Evolutionary conservation across 176 grass and related monocot species (phyloP).

Genomic region (Paspalum vaginatum): DNA sequence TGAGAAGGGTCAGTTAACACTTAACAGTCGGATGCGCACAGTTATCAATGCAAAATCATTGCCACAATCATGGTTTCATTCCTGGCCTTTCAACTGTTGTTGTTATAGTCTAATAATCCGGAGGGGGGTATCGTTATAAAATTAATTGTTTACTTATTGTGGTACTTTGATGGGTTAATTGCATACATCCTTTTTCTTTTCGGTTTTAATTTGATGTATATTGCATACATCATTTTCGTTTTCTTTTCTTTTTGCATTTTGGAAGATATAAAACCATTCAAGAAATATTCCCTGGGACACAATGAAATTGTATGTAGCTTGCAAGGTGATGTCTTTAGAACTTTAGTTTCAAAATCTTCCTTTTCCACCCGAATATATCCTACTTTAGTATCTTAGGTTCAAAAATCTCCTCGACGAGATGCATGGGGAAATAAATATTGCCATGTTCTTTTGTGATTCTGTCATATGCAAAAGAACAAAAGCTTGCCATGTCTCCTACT

Average conservation of each 20-base stretch:
- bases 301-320: constrained; percentile 16
- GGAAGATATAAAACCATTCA: constrained; percentile 1
- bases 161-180: constrained; percentile 33
- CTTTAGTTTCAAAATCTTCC: constrained; percentile 33
- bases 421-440: constrained; percentile 38
- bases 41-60: constrained; percentile 49
- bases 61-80: constrained; percentile 42
- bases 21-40: constrained; percentile 45
- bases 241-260: background rate
- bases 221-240: background rate
- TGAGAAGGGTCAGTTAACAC: constrained; percentile 42
- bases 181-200: constrained; percentile 1
- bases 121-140: constrained; percentile 19
- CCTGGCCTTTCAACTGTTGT: background rate
- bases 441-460: constrained; percentile 39
- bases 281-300: constrained; percentile 14
- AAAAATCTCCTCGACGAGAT: constrained; percentile 29
- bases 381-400: constrained; percentile 36
- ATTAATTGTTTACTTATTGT: constrained; percentile 34
- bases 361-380: constrained; percentile 12
- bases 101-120: constrained; percentile 19
- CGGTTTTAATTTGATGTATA: background rate
- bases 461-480: constrained; percentile 59
- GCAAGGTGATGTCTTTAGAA: constrained; percentile 14
- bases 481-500: constrained; percentile 34